phyloP scores from a whole-genome alignment of 371 early-diverging fungal genomes.

The Apophysomyces sp. region DNA sequence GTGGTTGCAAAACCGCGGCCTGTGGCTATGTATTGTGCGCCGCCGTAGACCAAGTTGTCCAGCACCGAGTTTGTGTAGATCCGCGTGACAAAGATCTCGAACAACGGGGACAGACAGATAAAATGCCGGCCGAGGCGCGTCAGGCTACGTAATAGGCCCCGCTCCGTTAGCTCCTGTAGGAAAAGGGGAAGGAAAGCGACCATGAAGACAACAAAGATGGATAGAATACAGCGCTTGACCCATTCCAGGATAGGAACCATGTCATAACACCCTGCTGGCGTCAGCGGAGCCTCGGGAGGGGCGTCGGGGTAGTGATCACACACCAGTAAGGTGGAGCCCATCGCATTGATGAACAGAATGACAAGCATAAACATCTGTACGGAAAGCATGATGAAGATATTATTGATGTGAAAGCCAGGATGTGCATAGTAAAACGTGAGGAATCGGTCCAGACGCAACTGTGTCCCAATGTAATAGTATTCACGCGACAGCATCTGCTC shows the following conservation, averaged over 20 bases:
- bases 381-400: slow-evolving; percentile 85
- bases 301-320: slow-evolving; percentile 42
- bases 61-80: slow-evolving; percentile 80
- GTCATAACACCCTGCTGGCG: slow-evolving; percentile 65
- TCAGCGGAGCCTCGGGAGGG: slow-evolving; percentile 40
- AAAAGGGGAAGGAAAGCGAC: slow-evolving; percentile 85
- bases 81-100: slow-evolving; percentile 88
- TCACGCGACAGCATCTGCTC: slow-evolving; percentile 92
- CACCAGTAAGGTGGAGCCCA: slow-evolving; percentile 58
- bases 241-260: slow-evolving; percentile 73
- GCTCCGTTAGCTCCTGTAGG: slow-evolving; percentile 82
- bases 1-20: slow-evolving; percentile 90
- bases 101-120: slow-evolving; percentile 80
- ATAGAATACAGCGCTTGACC: slow-evolving; percentile 77
- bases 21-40: slow-evolving; percentile 83
- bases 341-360: slow-evolving; percentile 69
- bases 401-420: slow-evolving; percentile 91
- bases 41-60: slow-evolving; percentile 79
- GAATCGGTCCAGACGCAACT: slow-evolving; percentile 81
- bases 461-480: slow-evolving; percentile 86
- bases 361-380: slow-evolving; percentile 86
- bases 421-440: slow-evolving; percentile 89
- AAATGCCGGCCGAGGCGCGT: slow-evolving; percentile 81
- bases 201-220: slow-evolving; percentile 74
- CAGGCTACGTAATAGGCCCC: slow-evolving; percentile 72